Evolutionary conservation across 78 protist genomes (phyloP).

Genomic region (Trichosphaerium sp.): DNA sequence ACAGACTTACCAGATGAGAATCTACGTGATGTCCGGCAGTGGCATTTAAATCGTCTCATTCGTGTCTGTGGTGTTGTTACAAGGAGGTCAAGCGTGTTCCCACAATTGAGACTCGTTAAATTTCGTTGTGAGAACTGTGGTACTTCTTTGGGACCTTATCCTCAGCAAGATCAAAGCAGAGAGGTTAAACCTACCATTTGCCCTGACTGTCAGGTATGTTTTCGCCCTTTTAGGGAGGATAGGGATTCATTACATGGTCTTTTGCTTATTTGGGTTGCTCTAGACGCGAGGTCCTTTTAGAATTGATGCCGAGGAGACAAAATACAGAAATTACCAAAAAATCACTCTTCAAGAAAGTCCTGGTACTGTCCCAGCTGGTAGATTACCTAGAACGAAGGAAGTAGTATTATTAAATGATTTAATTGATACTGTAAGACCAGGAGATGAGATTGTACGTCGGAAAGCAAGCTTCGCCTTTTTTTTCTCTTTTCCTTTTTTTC

Average conservation of each 20-base stretch:
- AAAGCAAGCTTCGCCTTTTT: not conserved
- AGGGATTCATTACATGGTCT: not conserved
- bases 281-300: conserved; percentile 78
- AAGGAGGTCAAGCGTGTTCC: conserved; percentile 86
- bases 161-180: conserved; percentile 7
- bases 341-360: conserved; percentile 95
- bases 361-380: conserved; percentile 96
- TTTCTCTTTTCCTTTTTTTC: not conserved
- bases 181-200: conserved; percentile 18
- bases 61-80: conserved; percentile 92
- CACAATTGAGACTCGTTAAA: conserved; percentile 74
- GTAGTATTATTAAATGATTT: conserved; percentile 84
- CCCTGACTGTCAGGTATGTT: conserved; percentile 31
- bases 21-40: conserved; percentile 86
- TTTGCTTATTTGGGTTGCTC: not conserved
- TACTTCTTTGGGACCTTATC: conserved; percentile 60
- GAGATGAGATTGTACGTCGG: conserved; percentile 82
- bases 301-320: conserved; percentile 70
- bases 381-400: conserved; percentile 93
- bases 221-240: not conserved
- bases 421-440: conserved; percentile 89
- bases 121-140: conserved; percentile 85
- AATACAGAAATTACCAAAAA: conserved; percentile 91
- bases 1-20: conserved; percentile 76
- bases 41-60: conserved; percentile 75